Conservation (phyloP, 768 basidiomycete species). For the Auricularia auricula-judae region DNA sequence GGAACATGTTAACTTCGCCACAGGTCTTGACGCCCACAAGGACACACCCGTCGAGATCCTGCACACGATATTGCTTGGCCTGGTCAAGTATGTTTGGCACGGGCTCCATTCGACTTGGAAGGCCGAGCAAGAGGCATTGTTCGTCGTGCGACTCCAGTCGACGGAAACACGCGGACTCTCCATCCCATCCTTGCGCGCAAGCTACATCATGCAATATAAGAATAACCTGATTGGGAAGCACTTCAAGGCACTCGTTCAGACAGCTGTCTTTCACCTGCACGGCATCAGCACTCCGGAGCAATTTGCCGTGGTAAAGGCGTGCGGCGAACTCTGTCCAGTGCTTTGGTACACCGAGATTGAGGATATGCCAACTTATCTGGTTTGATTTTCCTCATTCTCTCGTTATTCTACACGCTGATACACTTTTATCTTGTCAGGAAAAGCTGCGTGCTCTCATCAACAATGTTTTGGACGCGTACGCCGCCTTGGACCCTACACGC, state of each 20-base stretch:
- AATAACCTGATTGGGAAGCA: slow-evolving; percentile 22
- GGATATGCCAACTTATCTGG: slow-evolving; percentile 1
- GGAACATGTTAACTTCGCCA: background rate
- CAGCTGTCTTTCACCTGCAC: background rate
- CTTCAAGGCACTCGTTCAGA: slow-evolving; percentile 16
- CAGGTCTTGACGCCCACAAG: slow-evolving; percentile 19
- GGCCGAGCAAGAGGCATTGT: background rate
- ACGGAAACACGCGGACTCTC: slow-evolving; percentile 14
- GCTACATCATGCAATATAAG: slow-evolving; percentile 23
- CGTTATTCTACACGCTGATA: too few species aligned
- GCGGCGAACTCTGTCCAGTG: slow-evolving; percentile 8
- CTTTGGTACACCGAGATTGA: slow-evolving; percentile 9
- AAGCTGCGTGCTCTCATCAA: slow-evolving; percentile 17
- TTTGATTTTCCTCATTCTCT: too few species aligned
- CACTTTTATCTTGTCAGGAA: slow-evolving; percentile 9
- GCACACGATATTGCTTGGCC: slow-evolving; percentile 23
- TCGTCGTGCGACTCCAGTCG: background rate
- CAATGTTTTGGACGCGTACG: slow-evolving; percentile 28
- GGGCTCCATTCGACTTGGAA: background rate
- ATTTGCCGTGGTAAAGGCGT: slow-evolving; percentile 8
- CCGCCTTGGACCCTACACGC: slow-evolving; percentile 22
- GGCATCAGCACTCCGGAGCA: background rate
- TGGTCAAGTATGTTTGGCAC: slow-evolving; percentile 25
- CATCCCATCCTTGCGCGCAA: slow-evolving; percentile 13
- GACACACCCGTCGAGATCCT: slow-evolving; percentile 25